Percentiles rank a stretch among this genome's conserved stretches.
Evolutionary conservation across 306 rosid species (phyloP).

Genomic region (barrel medic (Medicago truncatula)): DNA sequence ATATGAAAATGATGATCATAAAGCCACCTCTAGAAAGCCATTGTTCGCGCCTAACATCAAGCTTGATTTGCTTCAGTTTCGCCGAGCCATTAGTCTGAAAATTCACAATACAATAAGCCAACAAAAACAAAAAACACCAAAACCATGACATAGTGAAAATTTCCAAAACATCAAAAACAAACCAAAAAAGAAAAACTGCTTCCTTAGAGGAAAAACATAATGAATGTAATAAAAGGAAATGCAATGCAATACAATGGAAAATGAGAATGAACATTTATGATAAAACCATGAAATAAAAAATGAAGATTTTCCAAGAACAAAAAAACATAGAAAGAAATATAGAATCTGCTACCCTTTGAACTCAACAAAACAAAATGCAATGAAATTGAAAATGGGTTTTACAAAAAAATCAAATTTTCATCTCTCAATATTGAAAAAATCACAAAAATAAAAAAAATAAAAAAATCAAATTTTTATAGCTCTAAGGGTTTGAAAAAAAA

Average conservation of each 20-base stretch:
- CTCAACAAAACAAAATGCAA: conserved; percentile 11
- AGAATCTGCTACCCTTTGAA: conserved; percentile 18
- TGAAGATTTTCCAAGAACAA: background rate
- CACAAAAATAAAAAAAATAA: background rate
- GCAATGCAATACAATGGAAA: background rate
- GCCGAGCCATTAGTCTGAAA: conserved; percentile 58
- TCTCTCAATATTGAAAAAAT: too few species aligned
- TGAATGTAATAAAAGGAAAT: background rate
- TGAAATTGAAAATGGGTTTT: conserved; percentile 11
- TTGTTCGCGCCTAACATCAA: conserved; percentile 74
- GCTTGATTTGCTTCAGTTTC: conserved; percentile 72
- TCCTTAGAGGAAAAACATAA: background rate
- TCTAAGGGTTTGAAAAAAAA: conserved; percentile 10
- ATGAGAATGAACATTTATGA: background rate
- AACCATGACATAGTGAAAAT: conserved; percentile 16
- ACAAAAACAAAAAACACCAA: background rate
- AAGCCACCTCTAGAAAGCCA: conserved; percentile 68
- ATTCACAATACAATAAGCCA: conserved; percentile 24
- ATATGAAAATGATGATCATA: conserved; percentile 14
- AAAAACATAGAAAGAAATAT: background rate
- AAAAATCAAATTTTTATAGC: conserved; percentile 9
- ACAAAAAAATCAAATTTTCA: conserved; percentile 17
- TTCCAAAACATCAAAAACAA: background rate
- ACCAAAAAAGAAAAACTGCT: background rate
- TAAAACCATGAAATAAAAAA: background rate